phyloP scores from a whole-genome alignment of 441 rosid species.

The Brassica balearica region DNA sequence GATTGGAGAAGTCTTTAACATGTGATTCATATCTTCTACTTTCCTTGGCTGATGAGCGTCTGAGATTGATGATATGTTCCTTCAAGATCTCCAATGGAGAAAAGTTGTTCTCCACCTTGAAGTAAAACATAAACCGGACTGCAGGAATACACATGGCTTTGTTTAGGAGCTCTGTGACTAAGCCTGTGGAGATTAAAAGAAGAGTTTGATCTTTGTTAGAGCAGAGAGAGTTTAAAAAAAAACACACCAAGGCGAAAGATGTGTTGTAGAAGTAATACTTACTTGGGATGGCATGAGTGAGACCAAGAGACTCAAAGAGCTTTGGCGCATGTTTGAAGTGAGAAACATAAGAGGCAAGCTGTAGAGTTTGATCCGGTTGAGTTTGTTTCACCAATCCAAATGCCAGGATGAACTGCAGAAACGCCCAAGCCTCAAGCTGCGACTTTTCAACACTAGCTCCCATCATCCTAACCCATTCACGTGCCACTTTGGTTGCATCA shows the following conservation, averaged over 20 bases:
- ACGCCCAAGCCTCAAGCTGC: conserved; percentile 26
- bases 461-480: conserved; percentile 30
- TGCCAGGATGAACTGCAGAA: conserved; percentile 36
- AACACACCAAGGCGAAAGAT: neutral
- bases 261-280: conserved; percentile 21
- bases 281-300: conserved; percentile 22
- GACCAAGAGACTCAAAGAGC: conserved; percentile 38
- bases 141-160: conserved; percentile 10
- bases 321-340: conserved; percentile 37
- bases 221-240: no score
- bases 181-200: conserved; percentile 22
- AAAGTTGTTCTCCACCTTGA: conserved; percentile 21
- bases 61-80: neutral
- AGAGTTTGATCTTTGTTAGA: no score
- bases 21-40: conserved; percentile 1
- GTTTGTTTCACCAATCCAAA: conserved; percentile 22
- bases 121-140: conserved; percentile 22
- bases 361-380: neutral
- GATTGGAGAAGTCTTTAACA: neutral
- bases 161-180: conserved; percentile 15
- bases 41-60: neutral
- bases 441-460: conserved; percentile 3
- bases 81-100: conserved; percentile 3
- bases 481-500: conserved; percentile 31
- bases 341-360: conserved; percentile 15